Percentiles rank a stretch among this genome's conserved stretches.
phyloP scores from a whole-genome alignment of 2,329 filamentous ascomycete genomes.

The Canariomyces notabilis region DNA sequence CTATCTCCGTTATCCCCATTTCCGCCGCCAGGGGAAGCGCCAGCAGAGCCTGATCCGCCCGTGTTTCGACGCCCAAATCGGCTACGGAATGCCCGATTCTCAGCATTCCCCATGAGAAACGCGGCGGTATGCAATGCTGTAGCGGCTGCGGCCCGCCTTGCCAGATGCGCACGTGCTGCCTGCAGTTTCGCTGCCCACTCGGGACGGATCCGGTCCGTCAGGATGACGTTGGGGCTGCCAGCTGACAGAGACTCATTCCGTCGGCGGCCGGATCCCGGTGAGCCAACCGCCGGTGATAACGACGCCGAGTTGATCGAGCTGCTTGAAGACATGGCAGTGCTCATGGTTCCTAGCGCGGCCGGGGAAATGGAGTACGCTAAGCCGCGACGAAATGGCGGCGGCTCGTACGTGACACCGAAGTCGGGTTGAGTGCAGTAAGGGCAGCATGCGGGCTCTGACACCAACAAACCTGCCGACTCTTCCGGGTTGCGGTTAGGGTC shows the following conservation, averaged over 20 bases:
- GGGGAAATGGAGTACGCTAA: slow-evolving; percentile 60
- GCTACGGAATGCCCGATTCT: slow-evolving; percentile 46
- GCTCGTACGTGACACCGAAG: slow-evolving; percentile 91
- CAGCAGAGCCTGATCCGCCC: slow-evolving; percentile 33
- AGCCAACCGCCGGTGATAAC: slow-evolving; percentile 34
- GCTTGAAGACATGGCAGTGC: slow-evolving; percentile 78
- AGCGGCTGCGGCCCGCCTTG: slow-evolving; percentile 82
- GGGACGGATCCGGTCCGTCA: slow-evolving; percentile 85
- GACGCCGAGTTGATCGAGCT: slow-evolving; percentile 65
- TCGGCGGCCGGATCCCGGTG: slow-evolving; percentile 34
- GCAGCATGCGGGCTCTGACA: slow-evolving; percentile 87
- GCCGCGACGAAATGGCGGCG: slow-evolving; percentile 82
- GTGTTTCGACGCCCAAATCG: slow-evolving; percentile 55
- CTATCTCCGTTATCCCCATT: slow-evolving; percentile 24
- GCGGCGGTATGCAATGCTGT: slow-evolving; percentile 93
- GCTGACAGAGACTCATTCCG: slow-evolving; percentile 64
- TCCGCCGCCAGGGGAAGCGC: slow-evolving; percentile 11
- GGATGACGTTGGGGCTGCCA: slow-evolving; percentile 78
- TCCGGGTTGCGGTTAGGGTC: slow-evolving; percentile 39
- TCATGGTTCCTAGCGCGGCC: slow-evolving; percentile 44
- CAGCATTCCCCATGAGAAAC: slow-evolving; percentile 71
- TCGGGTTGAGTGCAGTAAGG: slow-evolving; percentile 94
- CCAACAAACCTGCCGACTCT: slow-evolving; percentile 59
- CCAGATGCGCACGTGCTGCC: slow-evolving; percentile 76
- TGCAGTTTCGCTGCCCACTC: slow-evolving; percentile 92